Evolutionary conservation across 768 basidiomycete genomes (phyloP), one percentile per base, ranked within the genome.

Genomic region (Sarcodon sp.): DNA sequence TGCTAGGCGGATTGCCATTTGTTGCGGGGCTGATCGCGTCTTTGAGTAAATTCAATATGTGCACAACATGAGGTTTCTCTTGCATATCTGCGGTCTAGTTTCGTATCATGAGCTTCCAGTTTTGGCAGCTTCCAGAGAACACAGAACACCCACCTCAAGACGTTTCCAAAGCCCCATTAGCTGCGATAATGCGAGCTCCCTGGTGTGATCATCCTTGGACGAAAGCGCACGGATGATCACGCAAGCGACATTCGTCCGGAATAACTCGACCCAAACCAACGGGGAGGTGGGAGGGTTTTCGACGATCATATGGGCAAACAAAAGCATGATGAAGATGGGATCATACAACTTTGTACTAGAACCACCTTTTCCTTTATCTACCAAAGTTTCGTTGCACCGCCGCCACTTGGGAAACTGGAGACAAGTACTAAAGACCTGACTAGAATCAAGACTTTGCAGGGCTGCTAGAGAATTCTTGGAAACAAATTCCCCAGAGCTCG

Each of bases 211-310:
- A 52, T 86, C 76, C 45, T 77, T 77, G 4, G 83, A 76, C 0
- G 89, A 85, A 44, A 96, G 60, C 0, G 77, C 70, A 11, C 84
- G 76, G 16, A 94, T 72, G 2, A 86, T 71, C 44, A 97, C 54
- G 41, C 85, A 75, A 10, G 85, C 72, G 9, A 83, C 67, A 53
- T 94, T 92, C 6, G 83, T 85, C 53, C 90, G 69, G 59, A 93
- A 81, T 13, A 96, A 61, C 56, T 87, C 82, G 11, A 93, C 83
- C 91, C 91, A 94, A n/a, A 71, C 76, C 50, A 83, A 64, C 0
- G 79, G 73, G 0, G 77, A 77, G 1, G 70, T 61, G 0, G 79
- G 82, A 12, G 63, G 70, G 46, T 69, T 70, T 33, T 83, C 77
- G 1, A 66, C 64, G n/a, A 92, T 65, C 60, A 79, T 74, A 45